Evolutionary conservation across 2,329 filamentous ascomycete species (phyloP).

Genomic region (Dactylellina drechsleri): DNA sequence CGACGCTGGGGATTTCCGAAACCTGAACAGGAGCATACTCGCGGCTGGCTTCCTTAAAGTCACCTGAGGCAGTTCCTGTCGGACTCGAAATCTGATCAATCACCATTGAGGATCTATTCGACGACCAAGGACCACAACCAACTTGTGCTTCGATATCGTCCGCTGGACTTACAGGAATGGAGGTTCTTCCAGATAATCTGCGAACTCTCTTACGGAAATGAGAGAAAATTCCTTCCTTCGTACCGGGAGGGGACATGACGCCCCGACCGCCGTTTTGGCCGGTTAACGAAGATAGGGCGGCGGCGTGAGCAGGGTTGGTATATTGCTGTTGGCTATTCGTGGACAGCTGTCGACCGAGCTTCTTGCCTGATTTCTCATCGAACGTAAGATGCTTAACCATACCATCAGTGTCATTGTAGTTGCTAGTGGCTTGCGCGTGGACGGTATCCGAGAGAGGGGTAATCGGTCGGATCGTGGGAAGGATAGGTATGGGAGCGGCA

Average conservation of each 20-base stretch:
- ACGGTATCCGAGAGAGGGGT: conserved; percentile 96
- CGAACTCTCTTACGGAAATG: conserved; percentile 93
- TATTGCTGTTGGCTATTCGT: conserved; percentile 81
- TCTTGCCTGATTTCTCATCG: conserved; percentile 79
- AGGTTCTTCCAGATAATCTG: conserved; percentile 89
- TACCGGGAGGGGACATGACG: conserved; percentile 78
- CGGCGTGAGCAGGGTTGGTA: conserved; percentile 57
- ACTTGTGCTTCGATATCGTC: conserved; percentile 94
- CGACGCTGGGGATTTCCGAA: conserved; percentile 48
- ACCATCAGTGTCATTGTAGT: conserved; percentile 43
- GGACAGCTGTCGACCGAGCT: conserved; percentile 93
- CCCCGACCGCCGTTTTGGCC: conserved; percentile 63
- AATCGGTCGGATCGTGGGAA: conserved; percentile 92
- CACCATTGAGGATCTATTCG: conserved; percentile 84
- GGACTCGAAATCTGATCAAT: conserved; percentile 70
- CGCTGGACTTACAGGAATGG: conserved; percentile 79
- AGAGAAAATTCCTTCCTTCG: conserved; percentile 98
- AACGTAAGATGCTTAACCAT: conserved; percentile 58
- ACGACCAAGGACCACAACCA: conserved; percentile 88
- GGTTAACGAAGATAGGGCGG: conserved; percentile 57
- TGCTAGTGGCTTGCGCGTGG: conserved; percentile 76
- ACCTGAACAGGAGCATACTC: conserved; percentile 53
- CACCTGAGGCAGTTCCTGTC: conserved; percentile 61
- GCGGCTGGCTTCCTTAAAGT: conserved; percentile 56
- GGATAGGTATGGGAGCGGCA: conserved; percentile 90